Conservation (phyloP, 1,284 basidiomycete species). For the Trametes polyzona region DNA sequence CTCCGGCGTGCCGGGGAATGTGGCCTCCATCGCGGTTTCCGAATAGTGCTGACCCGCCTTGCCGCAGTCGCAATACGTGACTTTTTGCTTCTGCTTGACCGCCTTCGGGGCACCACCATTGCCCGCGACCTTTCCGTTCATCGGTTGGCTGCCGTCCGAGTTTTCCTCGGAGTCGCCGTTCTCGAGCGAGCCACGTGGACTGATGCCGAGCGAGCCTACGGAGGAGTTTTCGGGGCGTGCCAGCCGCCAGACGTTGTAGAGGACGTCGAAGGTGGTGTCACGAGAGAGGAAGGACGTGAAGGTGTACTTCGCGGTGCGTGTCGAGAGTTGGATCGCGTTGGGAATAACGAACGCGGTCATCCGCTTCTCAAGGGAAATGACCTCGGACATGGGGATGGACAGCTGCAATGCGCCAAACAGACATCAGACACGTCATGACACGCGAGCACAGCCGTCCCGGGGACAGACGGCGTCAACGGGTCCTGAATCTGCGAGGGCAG, state of each 20-base stretch:
- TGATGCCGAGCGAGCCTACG: conserved; percentile 35
- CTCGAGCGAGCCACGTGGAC: conserved; percentile 32
- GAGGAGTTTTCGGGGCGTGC: conserved; percentile 77
- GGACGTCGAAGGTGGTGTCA: conserved; percentile 96
- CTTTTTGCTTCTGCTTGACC: conserved; percentile 50
- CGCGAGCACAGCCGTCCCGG: neutral
- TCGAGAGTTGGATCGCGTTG: conserved; percentile 93
- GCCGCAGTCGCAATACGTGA: conserved; percentile 79
- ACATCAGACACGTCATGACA: conserved; percentile 17
- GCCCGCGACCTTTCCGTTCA: conserved; percentile 6
- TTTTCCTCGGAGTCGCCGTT: conserved; percentile 21
- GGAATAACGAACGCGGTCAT: conserved; percentile 99
- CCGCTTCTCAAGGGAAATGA: conserved; percentile 91
- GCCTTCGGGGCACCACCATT: conserved; percentile 17
- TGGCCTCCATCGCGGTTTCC: conserved; percentile 77
- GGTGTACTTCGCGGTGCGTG: conserved; percentile 83
- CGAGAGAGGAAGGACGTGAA: conserved; percentile 97
- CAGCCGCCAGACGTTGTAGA: conserved; percentile 95
- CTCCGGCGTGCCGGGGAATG: conserved; percentile 90
- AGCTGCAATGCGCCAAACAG: conserved; percentile 54
- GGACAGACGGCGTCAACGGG: neutral
- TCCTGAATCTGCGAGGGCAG: neutral
- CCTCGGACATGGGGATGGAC: conserved; percentile 90
- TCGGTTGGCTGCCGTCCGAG: conserved; percentile 7
- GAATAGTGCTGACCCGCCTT: conserved; percentile 73